Evolutionary conservation across 2,329 filamentous ascomycete genomes (phyloP).

Genomic region (Trichoderma oligosporum): DNA sequence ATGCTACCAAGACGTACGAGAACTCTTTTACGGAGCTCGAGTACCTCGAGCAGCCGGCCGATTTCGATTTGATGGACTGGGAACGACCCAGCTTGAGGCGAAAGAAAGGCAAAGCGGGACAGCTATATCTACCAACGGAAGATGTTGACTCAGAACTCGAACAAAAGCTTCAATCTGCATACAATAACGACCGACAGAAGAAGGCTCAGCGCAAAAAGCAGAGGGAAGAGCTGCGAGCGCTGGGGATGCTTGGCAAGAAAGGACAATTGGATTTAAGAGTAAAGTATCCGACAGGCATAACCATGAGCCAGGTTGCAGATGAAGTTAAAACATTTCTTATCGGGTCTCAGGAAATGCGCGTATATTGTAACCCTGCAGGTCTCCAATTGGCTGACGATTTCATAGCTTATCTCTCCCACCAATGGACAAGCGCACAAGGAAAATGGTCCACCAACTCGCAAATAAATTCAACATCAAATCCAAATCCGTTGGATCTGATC

Average conservation of each 20-base stretch:
- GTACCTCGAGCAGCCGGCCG: conserved; percentile 47
- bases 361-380: conserved; percentile 18
- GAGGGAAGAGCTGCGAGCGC: conserved; percentile 63
- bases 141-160: conserved; percentile 66
- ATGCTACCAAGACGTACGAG: neutral
- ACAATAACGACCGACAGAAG: conserved; percentile 64
- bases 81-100: conserved; percentile 61
- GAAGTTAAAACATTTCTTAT: conserved; percentile 71
- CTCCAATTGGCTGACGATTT: conserved; percentile 16
- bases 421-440: conserved; percentile 75
- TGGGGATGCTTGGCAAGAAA: conserved; percentile 62
- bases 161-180: conserved; percentile 53
- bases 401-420: conserved; percentile 70
- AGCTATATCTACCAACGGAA: conserved; percentile 49
- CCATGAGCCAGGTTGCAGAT: conserved; percentile 63
- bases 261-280: conserved; percentile 57
- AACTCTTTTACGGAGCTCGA: neutral
- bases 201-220: conserved; percentile 68
- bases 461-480: conserved; percentile 74
- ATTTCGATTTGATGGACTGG: conserved; percentile 83
- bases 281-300: conserved; percentile 72
- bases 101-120: conserved; percentile 60
- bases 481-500: conserved; percentile 72
- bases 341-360: conserved; percentile 59
- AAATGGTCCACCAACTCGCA: conserved; percentile 75